A percentile compares a stretch with the other conserved stretches of the same genome.
These are phyloP conservation scores for Eucalyptus sp. DNA, from an alignment of 345 rosid species.

Conservation along the genomic window DNA sequence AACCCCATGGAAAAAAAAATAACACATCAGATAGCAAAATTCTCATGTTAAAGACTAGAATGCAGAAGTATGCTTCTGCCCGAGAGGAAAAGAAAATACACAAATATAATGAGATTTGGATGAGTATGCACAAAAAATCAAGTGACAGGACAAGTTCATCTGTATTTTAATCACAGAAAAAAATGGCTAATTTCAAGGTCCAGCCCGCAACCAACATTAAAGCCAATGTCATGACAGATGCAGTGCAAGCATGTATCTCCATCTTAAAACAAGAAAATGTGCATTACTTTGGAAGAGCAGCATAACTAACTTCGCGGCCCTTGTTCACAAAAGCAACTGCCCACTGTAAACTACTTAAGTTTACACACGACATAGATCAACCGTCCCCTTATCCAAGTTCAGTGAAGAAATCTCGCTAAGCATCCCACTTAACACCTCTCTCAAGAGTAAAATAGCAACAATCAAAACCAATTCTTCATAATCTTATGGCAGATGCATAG, in stretches of 20 bases:
- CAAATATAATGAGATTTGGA: not conserved
- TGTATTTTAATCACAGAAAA: not conserved
- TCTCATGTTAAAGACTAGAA: not conserved
- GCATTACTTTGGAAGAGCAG: not conserved
- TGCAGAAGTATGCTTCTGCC: not conserved
- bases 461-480: not conserved
- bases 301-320: not conserved
- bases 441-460: not conserved
- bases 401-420: not conserved
- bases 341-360: not conserved
- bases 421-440: not conserved
- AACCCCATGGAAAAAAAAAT: not conserved
- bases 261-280: not conserved
- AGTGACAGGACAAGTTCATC: not conserved
- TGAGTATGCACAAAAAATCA: not conserved
- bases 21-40: not conserved
- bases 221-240: not conserved
- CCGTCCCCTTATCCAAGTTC: not conserved
- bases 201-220: not conserved
- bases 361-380: not conserved
- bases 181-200: not conserved
- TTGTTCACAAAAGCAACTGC: not conserved
- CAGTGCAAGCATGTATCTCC: not conserved
- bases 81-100: not conserved
- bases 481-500: not conserved